Percentiles rank a stretch among this genome's conserved stretches.
These are phyloP conservation scores for Wickerhamiella occidentalis DNA, from an alignment of 805 yeast genomes.

Conservation along the genomic window DNA sequence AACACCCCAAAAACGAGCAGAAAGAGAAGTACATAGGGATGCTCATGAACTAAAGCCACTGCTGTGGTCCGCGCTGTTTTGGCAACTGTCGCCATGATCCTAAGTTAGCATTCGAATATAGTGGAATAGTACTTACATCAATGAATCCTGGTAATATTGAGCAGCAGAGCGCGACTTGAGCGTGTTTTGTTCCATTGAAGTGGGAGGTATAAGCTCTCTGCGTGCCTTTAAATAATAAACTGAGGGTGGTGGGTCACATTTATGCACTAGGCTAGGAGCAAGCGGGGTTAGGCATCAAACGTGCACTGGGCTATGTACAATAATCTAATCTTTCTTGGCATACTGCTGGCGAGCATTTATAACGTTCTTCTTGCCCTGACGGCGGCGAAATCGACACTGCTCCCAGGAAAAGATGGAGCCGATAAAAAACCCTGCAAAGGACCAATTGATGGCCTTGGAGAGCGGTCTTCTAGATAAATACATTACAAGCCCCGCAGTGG, in stretches of 20 bases:
- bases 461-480: conserved; percentile 19
- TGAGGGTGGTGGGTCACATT: not conserved
- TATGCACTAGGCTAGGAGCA: not conserved
- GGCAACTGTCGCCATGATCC: not conserved
- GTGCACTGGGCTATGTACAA: not conserved
- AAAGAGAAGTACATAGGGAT: conserved; percentile 13
- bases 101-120: not conserved
- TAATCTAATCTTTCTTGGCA: conserved; percentile 11
- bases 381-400: conserved; percentile 67
- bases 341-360: conserved; percentile 45
- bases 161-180: not conserved
- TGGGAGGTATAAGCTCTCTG: not conserved
- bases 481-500: conserved; percentile 25
- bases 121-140: conserved; percentile 9
- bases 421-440: conserved; percentile 60
- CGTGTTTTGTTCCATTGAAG: not conserved
- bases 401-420: conserved; percentile 88
- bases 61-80: conserved; percentile 7
- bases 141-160: conserved; percentile 1
- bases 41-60: not conserved
- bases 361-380: conserved; percentile 53
- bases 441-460: conserved; percentile 63
- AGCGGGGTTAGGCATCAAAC: too few species aligned
- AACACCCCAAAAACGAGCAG: conserved; percentile 11
- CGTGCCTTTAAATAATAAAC: not conserved